A percentile compares a stretch with the other conserved stretches of the same genome.
Evolutionary conservation across 768 basidiomycete genomes (phyloP).

Genomic region (Favolaschia claudopus): DNA sequence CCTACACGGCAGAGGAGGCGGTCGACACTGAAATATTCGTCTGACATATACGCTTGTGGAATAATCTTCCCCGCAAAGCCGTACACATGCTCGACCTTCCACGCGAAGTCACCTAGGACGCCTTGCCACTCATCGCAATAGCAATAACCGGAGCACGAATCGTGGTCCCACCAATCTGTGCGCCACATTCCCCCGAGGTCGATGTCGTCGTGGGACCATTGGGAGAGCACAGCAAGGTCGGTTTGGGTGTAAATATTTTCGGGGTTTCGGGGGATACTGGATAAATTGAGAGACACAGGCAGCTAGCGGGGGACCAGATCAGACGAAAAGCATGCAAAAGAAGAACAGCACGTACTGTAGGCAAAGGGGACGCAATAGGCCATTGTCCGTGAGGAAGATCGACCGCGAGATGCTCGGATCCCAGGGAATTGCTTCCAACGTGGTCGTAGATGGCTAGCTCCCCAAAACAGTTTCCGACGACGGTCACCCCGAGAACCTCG

Average conservation of each 20-base stretch:
- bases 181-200: not conserved
- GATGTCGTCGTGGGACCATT: slow-evolving; percentile 1
- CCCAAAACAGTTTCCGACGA: slow-evolving; percentile 23
- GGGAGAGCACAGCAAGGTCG: not conserved
- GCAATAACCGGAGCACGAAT: not conserved
- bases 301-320: not conserved
- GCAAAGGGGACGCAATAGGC: not conserved
- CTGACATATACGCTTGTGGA: not conserved
- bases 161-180: not conserved
- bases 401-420: not conserved
- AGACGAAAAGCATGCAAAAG: not conserved
- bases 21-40: not conserved
- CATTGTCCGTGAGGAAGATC: not conserved
- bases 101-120: not conserved
- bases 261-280: not conserved
- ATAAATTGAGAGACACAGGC: not conserved
- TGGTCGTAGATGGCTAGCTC: slow-evolving; percentile 22
- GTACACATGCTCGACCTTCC: slow-evolving; percentile 13
- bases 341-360: not conserved
- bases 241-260: not conserved
- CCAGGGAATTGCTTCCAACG: not conserved
- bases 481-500: slow-evolving; percentile 16
- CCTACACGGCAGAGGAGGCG: not conserved
- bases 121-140: slow-evolving; percentile 1
- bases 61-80: slow-evolving; percentile 10